A percentile compares a stretch with the other conserved stretches of the same genome.
Conservation (phyloP, 129 eudicot genomes). For the Tanacetum coccineum region DNA sequence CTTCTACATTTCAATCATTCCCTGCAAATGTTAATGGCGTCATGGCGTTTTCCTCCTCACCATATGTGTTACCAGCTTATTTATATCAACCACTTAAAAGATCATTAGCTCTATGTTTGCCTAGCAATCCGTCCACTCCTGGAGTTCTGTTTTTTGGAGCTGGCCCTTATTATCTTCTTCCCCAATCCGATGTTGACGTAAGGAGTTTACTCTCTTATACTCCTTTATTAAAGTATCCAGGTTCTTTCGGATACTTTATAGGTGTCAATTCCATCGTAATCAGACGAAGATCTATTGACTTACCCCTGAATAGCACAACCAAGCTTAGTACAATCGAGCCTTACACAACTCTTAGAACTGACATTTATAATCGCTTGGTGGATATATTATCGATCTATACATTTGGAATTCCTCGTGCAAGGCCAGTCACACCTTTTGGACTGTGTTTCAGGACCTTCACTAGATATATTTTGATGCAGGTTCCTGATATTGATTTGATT, state of each 20-base stretch:
- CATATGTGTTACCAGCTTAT: slow-evolving; percentile 31
- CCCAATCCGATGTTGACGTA: slow-evolving; percentile 30
- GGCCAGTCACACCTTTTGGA: slow-evolving; percentile 1
- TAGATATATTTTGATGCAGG: neutral
- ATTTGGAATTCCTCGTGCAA: slow-evolving; percentile 12
- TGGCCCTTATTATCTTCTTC: slow-evolving; percentile 37
- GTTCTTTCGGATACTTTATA: slow-evolving; percentile 31
- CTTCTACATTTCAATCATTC: slow-evolving; percentile 24
- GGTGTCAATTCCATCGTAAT: slow-evolving; percentile 29
- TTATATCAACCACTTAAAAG: slow-evolving; percentile 23
- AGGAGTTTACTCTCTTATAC: slow-evolving; percentile 29
- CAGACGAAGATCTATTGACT: slow-evolving; percentile 17
- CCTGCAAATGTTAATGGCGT: slow-evolving; percentile 37
- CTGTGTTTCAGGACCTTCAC: neutral
- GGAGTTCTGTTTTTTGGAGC: slow-evolving; percentile 47
- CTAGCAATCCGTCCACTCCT: slow-evolving; percentile 21
- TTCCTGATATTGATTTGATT: slow-evolving; percentile 32
- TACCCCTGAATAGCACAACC: slow-evolving; percentile 10
- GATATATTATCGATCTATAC: slow-evolving; percentile 1
- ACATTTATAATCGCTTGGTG: slow-evolving; percentile 18
- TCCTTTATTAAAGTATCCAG: slow-evolving; percentile 23
- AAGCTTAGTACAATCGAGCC: slow-evolving; percentile 35
- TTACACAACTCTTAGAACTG: slow-evolving; percentile 26
- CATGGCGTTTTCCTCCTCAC: slow-evolving; percentile 41
- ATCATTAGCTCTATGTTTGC: slow-evolving; percentile 44